These are phyloP conservation scores for Glonium stellatum DNA, from an alignment of 495 filamentous ascomycete species.

Conservation along the genomic window DNA sequence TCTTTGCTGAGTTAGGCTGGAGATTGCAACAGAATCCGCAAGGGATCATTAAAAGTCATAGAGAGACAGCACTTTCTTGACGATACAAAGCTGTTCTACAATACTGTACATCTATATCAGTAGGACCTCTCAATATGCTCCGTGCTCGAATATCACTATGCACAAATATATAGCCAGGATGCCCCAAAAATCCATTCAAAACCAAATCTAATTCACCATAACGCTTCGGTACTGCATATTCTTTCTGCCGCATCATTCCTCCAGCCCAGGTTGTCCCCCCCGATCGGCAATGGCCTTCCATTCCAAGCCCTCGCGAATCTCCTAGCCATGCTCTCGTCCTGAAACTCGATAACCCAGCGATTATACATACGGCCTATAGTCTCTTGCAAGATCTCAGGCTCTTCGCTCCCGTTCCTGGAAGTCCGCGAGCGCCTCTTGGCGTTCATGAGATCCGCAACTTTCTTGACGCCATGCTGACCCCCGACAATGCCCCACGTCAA, in stretches of 20 bases:
- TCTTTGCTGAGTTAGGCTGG: no score
- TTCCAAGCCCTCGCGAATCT: constrained; percentile 31
- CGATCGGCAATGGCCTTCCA: neutral
- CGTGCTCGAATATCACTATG: neutral
- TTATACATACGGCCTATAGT: constrained; percentile 16
- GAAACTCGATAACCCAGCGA: constrained; percentile 32
- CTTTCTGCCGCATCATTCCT: neutral
- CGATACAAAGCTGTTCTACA: no score
- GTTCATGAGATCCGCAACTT: constrained; percentile 12
- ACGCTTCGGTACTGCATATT: neutral
- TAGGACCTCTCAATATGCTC: no score
- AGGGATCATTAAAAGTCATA: no score
- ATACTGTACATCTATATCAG: no score
- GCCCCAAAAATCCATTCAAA: neutral
- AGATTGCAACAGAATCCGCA: no score
- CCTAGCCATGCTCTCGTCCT: constrained; percentile 28
- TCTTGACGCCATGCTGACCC: neutral
- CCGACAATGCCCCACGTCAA: constrained; percentile 23
- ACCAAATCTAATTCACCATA: neutral
- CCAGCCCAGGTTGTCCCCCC: neutral
- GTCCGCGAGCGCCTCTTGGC: neutral
- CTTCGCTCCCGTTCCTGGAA: neutral
- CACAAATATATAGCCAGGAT: neutral
- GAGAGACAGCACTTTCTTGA: no score
- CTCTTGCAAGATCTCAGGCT: neutral